A percentile compares a stretch with the other conserved stretches of the same genome.
phyloP scores from a whole-genome alignment of 352 stramenopile genomes.

The Aphanomyces cochlioides region DNA sequence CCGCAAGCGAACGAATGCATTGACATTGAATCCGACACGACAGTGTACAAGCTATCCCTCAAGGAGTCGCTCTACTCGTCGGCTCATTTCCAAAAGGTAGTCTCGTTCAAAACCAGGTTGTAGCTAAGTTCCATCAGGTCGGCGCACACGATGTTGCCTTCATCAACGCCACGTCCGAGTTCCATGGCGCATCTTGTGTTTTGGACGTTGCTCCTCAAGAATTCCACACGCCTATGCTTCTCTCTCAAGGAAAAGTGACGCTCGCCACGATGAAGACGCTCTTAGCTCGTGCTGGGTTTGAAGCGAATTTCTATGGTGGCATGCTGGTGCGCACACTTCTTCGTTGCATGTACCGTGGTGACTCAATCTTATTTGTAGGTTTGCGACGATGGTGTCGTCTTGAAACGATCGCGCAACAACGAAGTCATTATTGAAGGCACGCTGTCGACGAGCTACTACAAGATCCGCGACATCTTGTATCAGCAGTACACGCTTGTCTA shows the following conservation, averaged over 20 bases:
- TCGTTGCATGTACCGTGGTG: neutral
- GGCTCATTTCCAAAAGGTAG: constrained; percentile 75
- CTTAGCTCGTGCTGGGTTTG: constrained; percentile 78
- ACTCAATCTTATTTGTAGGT: constrained; percentile 29
- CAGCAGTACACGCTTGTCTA: constrained; percentile 86
- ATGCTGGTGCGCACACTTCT: constrained; percentile 47
- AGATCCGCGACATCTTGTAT: constrained; percentile 81
- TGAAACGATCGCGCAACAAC: constrained; percentile 83
- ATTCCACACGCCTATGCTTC: constrained; percentile 71
- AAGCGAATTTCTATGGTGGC: constrained; percentile 84
- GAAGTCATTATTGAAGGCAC: constrained; percentile 83
- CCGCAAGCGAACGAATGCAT: constrained; percentile 86
- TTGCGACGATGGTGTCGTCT: constrained; percentile 84
- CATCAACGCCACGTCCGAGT: constrained; percentile 65
- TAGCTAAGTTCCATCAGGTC: constrained; percentile 40
- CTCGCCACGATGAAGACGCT: constrained; percentile 88
- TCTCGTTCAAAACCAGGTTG: too few species aligned
- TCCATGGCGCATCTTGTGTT: constrained; percentile 22
- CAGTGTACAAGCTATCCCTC: constrained; percentile 84
- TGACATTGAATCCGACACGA: constrained; percentile 88
- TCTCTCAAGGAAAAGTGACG: constrained; percentile 88
- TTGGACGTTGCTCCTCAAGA: constrained; percentile 36
- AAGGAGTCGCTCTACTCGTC: constrained; percentile 85
- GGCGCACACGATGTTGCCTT: constrained; percentile 83
- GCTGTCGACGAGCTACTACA: constrained; percentile 83